Conservation (phyloP, 306 rosid species). For the Canavalia gladiata region DNA sequence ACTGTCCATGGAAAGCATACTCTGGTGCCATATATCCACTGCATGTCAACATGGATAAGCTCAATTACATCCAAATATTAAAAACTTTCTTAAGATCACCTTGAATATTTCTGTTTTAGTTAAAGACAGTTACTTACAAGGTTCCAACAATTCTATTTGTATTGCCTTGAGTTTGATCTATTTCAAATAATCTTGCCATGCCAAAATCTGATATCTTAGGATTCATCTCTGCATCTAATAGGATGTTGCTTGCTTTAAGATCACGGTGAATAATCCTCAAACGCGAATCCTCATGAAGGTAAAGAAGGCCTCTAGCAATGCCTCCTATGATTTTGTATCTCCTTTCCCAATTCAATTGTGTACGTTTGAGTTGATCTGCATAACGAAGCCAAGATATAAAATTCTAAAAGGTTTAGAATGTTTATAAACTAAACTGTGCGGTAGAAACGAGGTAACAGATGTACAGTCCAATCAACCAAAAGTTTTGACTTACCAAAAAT, state of each 20-base stretch:
- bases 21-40: conserved; percentile 80
- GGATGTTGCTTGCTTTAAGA: conserved; percentile 10
- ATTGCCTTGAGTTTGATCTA: background rate
- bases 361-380: conserved; percentile 50
- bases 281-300: conserved; percentile 25
- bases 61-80: background rate
- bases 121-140: conserved; percentile 44
- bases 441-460: background rate
- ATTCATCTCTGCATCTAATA: background rate
- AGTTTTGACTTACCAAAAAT: conserved; percentile 55
- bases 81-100: background rate
- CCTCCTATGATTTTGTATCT: conserved; percentile 57
- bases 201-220: conserved; percentile 18
- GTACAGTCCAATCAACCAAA: background rate
- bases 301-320: conserved; percentile 54
- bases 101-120: background rate
- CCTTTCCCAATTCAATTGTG: conserved; percentile 46
- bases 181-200: conserved; percentile 15
- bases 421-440: background rate
- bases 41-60: background rate
- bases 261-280: conserved; percentile 13
- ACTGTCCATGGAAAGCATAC: conserved; percentile 53
- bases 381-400: background rate
- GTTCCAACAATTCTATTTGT: conserved; percentile 46
- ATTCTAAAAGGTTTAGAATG: background rate